Conservation (phyloP, 345 rosid species). For the Lumnitzera littorea region DNA sequence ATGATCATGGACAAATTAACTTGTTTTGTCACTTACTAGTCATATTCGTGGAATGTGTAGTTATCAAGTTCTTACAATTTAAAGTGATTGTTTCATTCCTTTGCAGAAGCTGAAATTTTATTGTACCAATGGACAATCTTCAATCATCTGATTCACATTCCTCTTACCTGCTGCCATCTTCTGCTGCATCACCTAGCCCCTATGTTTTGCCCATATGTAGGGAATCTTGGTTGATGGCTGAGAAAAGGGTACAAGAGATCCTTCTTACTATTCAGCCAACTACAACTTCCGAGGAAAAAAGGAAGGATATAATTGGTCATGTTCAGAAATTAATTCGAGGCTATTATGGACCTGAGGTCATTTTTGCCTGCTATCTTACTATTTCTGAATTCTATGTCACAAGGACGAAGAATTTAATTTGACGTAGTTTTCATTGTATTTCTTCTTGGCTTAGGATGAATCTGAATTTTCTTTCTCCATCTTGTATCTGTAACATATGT, state of each 20-base stretch:
- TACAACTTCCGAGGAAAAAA: conserved; percentile 51
- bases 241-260: conserved; percentile 69
- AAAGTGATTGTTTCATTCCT: conserved; percentile 14
- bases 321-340: conserved; percentile 42
- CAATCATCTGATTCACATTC: conserved; percentile 31
- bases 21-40: no score
- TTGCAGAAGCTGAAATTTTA: conserved; percentile 18
- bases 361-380: conserved; percentile 5
- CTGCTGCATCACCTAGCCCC: conserved; percentile 27
- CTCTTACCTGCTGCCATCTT: conserved; percentile 5
- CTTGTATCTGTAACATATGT: no score
- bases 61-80: conserved; percentile 4
- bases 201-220: conserved; percentile 34
- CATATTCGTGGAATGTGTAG: no score
- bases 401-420: not conserved
- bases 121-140: conserved; percentile 46
- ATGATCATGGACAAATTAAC: no score
- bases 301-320: conserved; percentile 55
- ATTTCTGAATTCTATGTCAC: not conserved
- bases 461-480: no score
- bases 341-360: conserved; percentile 64
- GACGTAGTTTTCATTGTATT: no score
- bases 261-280: conserved; percentile 56
- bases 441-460: no score
- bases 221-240: conserved; percentile 68